A percentile compares a stretch with the other conserved stretches of the same genome.
Conservation (phyloP, 2,329 filamentous ascomycete genomes). For the Cercospora janseana region DNA sequence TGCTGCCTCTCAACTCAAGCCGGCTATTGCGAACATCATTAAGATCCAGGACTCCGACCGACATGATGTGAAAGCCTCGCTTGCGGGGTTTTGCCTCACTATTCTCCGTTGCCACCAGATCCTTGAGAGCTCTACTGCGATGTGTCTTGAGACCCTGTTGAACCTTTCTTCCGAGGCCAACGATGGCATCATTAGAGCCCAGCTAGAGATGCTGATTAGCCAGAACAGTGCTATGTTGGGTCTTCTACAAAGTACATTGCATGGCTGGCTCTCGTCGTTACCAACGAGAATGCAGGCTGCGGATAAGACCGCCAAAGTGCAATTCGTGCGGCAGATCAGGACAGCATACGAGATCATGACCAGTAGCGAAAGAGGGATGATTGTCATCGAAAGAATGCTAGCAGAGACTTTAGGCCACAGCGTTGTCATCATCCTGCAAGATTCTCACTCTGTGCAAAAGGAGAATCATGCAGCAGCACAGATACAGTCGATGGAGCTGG, state of each 20-base stretch:
- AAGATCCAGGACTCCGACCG: constrained; percentile 71
- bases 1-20: constrained; percentile 75
- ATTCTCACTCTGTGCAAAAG: constrained; percentile 18
- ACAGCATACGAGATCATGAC: constrained; percentile 67
- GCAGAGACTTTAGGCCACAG: constrained; percentile 72
- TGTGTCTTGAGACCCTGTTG: constrained; percentile 80
- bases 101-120: constrained; percentile 75
- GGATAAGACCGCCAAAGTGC: constrained; percentile 74
- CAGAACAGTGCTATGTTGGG: constrained; percentile 63
- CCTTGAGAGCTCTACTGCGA: constrained; percentile 64
- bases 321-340: constrained; percentile 72
- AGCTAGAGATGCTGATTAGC: constrained; percentile 60
- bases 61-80: constrained; percentile 63
- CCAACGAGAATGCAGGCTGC: constrained; percentile 79
- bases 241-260: constrained; percentile 66
- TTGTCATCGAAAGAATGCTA: constrained; percentile 65
- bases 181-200: constrained; percentile 35
- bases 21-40: constrained; percentile 74
- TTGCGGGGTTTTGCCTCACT: constrained; percentile 69
- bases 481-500: constrained; percentile 26
- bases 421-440: constrained; percentile 53
- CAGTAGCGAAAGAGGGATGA: constrained; percentile 62
- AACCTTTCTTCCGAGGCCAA: constrained; percentile 59
- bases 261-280: constrained; percentile 78
- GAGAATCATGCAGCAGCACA: constrained; percentile 15